Evolutionary conservation across 2,329 filamentous ascomycete species (phyloP).

Genomic region (Diaporthe velutina): DNA sequence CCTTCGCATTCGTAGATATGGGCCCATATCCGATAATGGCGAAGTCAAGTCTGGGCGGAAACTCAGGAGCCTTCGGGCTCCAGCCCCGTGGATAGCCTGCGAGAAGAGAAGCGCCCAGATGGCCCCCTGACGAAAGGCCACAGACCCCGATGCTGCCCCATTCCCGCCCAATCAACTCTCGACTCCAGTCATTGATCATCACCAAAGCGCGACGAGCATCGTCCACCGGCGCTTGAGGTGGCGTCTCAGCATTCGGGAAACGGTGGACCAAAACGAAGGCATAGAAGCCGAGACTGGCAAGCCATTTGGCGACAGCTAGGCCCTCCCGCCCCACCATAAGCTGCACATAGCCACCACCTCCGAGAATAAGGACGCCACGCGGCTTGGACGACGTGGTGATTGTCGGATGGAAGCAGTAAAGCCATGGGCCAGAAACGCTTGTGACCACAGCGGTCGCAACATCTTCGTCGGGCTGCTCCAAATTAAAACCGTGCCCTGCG

Average conservation of each 20-base stretch:
- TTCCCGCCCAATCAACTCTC: neutral
- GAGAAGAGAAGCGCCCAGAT: constrained; percentile 9
- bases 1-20: constrained; percentile 9
- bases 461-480: neutral
- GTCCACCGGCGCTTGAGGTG: neutral
- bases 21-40: neutral
- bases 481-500: neutral
- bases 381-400: neutral
- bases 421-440: neutral
- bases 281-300: constrained; percentile 12
- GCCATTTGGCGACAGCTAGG: neutral
- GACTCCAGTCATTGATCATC: neutral
- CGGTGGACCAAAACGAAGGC: constrained; percentile 5
- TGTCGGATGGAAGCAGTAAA: neutral
- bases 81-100: neutral
- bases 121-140: neutral
- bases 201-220: constrained; percentile 2
- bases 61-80: neutral
- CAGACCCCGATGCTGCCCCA: neutral
- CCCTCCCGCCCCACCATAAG: constrained; percentile 13
- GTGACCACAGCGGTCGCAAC: neutral
- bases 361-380: neutral
- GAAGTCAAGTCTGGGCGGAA: neutral
- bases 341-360: constrained; percentile 1
- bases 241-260: neutral